Percentiles rank a stretch among this genome's conserved stretches.
Evolutionary conservation across 495 filamentous ascomycete species (phyloP).

Genomic region (Penicillium goetzii): DNA sequence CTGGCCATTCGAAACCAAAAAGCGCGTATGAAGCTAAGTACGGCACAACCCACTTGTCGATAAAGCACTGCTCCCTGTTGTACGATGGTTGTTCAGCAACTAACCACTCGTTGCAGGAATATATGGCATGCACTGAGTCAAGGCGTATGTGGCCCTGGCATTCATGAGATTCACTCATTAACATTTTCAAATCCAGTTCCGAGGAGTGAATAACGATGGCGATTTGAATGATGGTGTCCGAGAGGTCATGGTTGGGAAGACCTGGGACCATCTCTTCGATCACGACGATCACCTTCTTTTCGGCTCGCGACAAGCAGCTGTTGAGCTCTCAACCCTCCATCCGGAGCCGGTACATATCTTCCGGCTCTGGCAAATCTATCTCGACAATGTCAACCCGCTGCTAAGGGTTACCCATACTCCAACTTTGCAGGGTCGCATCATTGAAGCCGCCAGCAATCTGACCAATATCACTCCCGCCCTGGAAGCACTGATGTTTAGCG

Average conservation of each 20-base stretch:
- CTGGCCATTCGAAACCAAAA: conserved; percentile 35
- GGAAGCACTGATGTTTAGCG: conserved; percentile 57
- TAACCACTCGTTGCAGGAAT: conserved; percentile 33
- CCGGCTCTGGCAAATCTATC: conserved; percentile 53
- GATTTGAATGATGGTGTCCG: conserved; percentile 33
- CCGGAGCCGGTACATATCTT: conserved; percentile 49
- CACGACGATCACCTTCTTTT: conserved; percentile 54
- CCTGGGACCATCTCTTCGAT: conserved; percentile 46
- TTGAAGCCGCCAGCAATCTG: conserved; percentile 39
- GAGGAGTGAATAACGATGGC: conserved; percentile 24
- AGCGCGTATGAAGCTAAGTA: conserved; percentile 47
- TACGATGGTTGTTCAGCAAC: not conserved
- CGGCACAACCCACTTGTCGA: conserved; percentile 14
- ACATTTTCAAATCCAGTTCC: conserved; percentile 6
- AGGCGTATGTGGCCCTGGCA: conserved; percentile 38
- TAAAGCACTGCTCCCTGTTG: not conserved
- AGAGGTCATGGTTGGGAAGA: conserved; percentile 42
- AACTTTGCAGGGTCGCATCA: conserved; percentile 49
- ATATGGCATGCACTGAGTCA: conserved; percentile 55
- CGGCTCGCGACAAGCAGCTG: conserved; percentile 40
- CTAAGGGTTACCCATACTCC: conserved; percentile 59
- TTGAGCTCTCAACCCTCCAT: conserved; percentile 54
- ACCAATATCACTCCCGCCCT: conserved; percentile 25
- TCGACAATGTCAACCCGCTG: conserved; percentile 57
- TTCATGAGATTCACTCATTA: not conserved